Base-by-base conservation (phyloP, 805 yeast species). In the Barnettozyma wickerhamii region DNA sequence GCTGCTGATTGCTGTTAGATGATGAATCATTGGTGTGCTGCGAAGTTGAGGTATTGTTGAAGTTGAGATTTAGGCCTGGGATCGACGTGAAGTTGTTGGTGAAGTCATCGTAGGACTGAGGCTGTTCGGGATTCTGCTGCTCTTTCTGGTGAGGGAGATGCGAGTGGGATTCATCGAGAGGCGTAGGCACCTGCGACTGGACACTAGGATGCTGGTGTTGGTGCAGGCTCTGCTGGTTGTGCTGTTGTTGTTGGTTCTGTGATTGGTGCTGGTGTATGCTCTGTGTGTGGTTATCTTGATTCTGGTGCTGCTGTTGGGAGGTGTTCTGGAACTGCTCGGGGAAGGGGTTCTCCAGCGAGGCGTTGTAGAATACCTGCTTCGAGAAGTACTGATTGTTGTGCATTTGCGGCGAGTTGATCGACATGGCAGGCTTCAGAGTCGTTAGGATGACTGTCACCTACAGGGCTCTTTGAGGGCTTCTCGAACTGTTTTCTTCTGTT, bases 361-460 rank as follows among this genome's bases (percentile, higher is more conserved):
- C 29, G 15, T 38, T 38, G 37, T 45, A 47, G 38, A 49, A 51
- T 35, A 43, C 43, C 40, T 45, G 56, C 15, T 53, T 55, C 17
- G 44, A 38, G 20, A 44, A 39, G 30, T 41, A 44, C 35, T 41
- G 48, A 18, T 28, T 40, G 32, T 31, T 41, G 26, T 44, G 50
- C 20, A 44, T 39, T 42, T 47, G 55, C 9, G 55, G 52, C 6
- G 55, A 47, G 24, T 53, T 54, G 34, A 53, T 38, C 4, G 53
- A 50, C 56, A 50, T 51, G n/a, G 12, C 32, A 3, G 19, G 13
- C 5, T 6, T 6, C 9, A 19, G 5, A 7, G 14, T 9, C 13
- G 23, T 19, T n/a, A n/a, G n/a, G n/a, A n/a, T n/a, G n/a, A n/a
- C n/a, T n/a, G n/a, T n/a, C n/a, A n/a, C n/a, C n/a, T n/a, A n/a